Base-by-base conservation (phyloP, 129 eudicot genomes). In the Tagetes erecta region DNA sequence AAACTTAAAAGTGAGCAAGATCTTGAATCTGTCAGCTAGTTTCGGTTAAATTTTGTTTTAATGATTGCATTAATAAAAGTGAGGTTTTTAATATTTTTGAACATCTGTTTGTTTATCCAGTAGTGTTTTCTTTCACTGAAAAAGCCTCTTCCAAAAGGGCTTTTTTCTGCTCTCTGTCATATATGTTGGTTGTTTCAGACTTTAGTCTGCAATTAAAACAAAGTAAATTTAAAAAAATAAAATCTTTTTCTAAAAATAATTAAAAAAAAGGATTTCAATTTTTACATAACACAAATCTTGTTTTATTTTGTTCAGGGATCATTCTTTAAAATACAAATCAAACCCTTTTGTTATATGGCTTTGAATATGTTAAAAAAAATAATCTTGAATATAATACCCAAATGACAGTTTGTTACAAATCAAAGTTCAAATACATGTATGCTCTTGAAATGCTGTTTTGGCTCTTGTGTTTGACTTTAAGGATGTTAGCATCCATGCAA, bases 121-220 rank as follows among this genome's bases (percentile, higher is more conserved):
- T 20, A 20, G 27, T 20, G 27, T 20, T 46, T 67, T 73, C 11
- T 73, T 56, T 51, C 63, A 50, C 76, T 74, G 73, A 68, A 56
- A 62, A 78, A 80, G 80, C 35, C 62, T 59, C 67, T 75, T 73
- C 71, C 67, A 75, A 80, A 80, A 76, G 72, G 77, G 65, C 56
- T 78, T 78, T 73, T 73, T 70, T 41, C 72, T 60, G 76, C 67
- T 55, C 76, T 50, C 80, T 83, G 79, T 69, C 80, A 73, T 64
- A 73, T 64, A 42, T 68, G 75, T 67, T 37, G 68, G 46, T 69
- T 68, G 69, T 42, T 68, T 62, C 64, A 60, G 77, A 51, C 75
- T 82, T 47, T 63, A 44, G 58, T 55, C 77, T 50, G 45, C 58
- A 72, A 73, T 69, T 52, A 52, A 62, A 27, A 39, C 9, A 1